These are phyloP conservation scores for Filobasidium floriforme DNA, from an alignment of 768 basidiomycete genomes.

Conservation along the genomic window DNA sequence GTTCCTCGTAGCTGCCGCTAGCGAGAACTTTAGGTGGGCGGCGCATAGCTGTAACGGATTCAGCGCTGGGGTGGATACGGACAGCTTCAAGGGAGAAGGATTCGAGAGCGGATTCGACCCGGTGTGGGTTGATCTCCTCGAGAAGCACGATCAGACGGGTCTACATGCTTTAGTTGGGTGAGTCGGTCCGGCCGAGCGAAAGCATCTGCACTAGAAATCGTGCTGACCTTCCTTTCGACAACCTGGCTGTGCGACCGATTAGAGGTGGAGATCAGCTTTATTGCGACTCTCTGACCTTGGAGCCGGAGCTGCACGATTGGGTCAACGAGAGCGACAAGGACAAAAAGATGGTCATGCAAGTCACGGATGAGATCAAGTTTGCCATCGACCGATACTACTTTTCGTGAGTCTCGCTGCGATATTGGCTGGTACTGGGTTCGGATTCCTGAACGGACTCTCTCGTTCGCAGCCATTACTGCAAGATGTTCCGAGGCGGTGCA, in stretches of 20 bases:
- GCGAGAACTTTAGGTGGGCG: slow-evolving; percentile 85
- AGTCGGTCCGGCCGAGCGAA: background rate
- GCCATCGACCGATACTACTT: slow-evolving; percentile 62
- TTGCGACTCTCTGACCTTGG: slow-evolving; percentile 63
- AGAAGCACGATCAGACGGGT: slow-evolving; percentile 67
- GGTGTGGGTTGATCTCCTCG: slow-evolving; percentile 86
- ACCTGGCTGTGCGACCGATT: background rate
- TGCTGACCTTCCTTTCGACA: background rate
- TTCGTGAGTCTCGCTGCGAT: slow-evolving; percentile 21
- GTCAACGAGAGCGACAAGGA: slow-evolving; percentile 55
- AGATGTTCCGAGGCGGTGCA: slow-evolving; percentile 73
- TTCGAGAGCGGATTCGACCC: slow-evolving; percentile 78
- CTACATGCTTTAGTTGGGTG: slow-evolving; percentile 76
- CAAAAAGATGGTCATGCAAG: slow-evolving; percentile 54
- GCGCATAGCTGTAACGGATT: slow-evolving; percentile 54
- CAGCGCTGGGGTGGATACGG: slow-evolving; percentile 63
- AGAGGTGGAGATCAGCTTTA: slow-evolving; percentile 48
- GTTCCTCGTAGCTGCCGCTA: slow-evolving; percentile 73
- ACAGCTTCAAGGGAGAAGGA: slow-evolving; percentile 51
- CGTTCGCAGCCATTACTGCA: slow-evolving; percentile 68
- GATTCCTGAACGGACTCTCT: background rate
- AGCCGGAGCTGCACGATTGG: slow-evolving; percentile 61
- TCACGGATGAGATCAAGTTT: slow-evolving; percentile 63
- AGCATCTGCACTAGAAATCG: background rate
- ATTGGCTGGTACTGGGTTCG: background rate